Evolutionary conservation across 192 early-diverging fungal species (phyloP).

Genomic region (Linnemannia exigua): DNA sequence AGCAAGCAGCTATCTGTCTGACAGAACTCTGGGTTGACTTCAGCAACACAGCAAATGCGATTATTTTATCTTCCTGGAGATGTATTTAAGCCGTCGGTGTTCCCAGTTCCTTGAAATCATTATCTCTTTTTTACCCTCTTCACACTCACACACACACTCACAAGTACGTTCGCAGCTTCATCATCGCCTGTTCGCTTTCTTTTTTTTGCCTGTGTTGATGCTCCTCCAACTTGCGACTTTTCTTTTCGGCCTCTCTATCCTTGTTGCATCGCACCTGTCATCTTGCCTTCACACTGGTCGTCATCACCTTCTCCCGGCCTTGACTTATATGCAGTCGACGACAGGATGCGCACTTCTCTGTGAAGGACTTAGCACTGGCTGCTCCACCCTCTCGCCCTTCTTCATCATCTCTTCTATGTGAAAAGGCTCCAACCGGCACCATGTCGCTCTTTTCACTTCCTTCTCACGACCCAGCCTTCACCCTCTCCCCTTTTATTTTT

Average conservation of each 20-base stretch:
- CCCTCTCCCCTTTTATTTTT: neutral
- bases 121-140: neutral
- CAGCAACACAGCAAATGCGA: neutral
- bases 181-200: conserved; percentile 18
- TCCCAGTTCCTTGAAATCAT: neutral
- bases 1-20: too few species aligned
- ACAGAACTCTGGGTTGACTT: neutral
- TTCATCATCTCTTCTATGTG: neutral
- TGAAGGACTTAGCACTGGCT: neutral
- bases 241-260: neutral
- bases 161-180: conserved; percentile 5
- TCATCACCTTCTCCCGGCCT: neutral
- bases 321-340: neutral
- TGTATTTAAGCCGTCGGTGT: neutral
- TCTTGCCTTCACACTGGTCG: too few species aligned
- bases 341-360: neutral
- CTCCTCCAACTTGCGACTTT: neutral
- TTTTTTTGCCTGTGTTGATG: neutral
- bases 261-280: too few species aligned
- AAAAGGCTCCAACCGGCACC: neutral
- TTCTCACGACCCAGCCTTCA: neutral
- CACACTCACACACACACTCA: neutral
- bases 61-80: neutral
- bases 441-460: neutral
- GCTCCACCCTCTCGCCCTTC: neutral